Percentiles rank a stretch among this genome's conserved stretches.
Evolutionary conservation across 164 flowering plant species (phyloP).

Genomic region (Nelumbo lutea): DNA sequence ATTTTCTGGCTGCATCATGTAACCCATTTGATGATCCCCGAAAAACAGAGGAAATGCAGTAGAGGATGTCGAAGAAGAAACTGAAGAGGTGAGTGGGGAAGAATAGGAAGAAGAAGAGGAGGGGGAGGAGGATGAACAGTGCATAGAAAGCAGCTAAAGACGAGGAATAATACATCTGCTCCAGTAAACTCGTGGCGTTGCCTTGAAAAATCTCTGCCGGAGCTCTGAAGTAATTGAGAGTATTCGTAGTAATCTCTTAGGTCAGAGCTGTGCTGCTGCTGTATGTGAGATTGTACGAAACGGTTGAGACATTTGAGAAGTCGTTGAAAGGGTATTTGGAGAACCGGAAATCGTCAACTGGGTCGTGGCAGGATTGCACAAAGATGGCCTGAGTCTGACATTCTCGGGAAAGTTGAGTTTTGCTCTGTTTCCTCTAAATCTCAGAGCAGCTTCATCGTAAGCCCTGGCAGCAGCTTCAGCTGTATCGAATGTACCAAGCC

Average conservation of each 20-base stretch:
- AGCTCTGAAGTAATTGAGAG: conserved; percentile 47
- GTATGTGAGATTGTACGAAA: conserved; percentile 11
- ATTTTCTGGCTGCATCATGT: conserved; percentile 24
- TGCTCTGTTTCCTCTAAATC: conserved; percentile 72
- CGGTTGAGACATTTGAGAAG: conserved; percentile 3
- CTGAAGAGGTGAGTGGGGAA: neutral
- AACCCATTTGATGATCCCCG: conserved; percentile 19
- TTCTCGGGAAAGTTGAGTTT: conserved; percentile 76
- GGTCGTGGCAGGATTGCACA: conserved; percentile 11
- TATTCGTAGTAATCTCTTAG: conserved; percentile 48
- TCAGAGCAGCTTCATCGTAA: conserved; percentile 70
- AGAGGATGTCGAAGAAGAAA: conserved; percentile 12
- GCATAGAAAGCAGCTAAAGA: conserved; percentile 17
- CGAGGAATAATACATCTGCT: conserved; percentile 30
- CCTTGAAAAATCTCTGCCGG: conserved; percentile 22
- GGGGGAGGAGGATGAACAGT: neutral
- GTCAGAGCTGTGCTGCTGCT: conserved; percentile 17
- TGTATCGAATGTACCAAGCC: conserved; percentile 80
- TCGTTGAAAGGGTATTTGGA: conserved; percentile 20
- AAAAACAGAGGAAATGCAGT: conserved; percentile 26
- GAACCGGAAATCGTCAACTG: conserved; percentile 16
- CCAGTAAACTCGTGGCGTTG: conserved; percentile 23
- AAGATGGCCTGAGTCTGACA: conserved; percentile 31
- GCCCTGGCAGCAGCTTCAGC: conserved; percentile 83
- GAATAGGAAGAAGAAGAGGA: conserved; percentile 6